Percentiles rank a stretch among this genome's conserved stretches.
phyloP scores from a whole-genome alignment of 768 basidiomycete species.

The Favolaschia claudopus region DNA sequence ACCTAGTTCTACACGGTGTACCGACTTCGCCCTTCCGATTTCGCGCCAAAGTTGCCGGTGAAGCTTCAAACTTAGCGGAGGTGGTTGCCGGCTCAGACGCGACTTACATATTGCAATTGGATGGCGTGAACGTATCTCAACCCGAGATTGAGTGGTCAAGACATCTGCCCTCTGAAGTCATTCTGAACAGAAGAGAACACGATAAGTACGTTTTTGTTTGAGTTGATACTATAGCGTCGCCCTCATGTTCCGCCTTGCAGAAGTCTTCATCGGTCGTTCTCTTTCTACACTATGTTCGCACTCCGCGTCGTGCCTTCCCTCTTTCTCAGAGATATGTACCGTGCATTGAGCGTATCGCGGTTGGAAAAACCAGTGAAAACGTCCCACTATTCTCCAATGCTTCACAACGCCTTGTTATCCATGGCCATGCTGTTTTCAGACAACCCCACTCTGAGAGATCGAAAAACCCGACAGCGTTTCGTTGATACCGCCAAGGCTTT shows the following conservation, averaged over 20 bases:
- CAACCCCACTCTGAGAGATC: constrained; percentile 24
- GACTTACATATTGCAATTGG: constrained; percentile 18
- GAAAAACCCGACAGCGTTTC: constrained; percentile 20
- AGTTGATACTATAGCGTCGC: neutral
- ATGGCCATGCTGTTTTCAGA: constrained; percentile 27
- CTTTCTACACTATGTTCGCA: constrained; percentile 47
- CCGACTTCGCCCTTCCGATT: constrained; percentile 8
- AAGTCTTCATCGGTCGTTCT: constrained; percentile 46
- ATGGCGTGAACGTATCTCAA: constrained; percentile 6
- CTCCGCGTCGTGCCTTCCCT: constrained; percentile 48
- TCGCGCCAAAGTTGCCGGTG: neutral
- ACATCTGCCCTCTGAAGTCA: constrained; percentile 10
- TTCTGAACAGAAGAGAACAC: constrained; percentile 21
- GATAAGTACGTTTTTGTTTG: constrained; percentile 24
- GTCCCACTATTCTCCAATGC: constrained; percentile 58
- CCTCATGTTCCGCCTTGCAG: constrained; percentile 27
- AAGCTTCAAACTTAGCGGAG: neutral
- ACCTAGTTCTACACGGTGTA: constrained; percentile 5
- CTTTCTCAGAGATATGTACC: constrained; percentile 52
- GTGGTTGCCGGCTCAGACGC: neutral
- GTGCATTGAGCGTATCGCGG: constrained; percentile 37
- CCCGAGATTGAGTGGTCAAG: constrained; percentile 25
- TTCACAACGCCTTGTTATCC: constrained; percentile 56
- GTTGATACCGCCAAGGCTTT: constrained; percentile 23
- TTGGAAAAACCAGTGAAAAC: constrained; percentile 34